Conservation (phyloP, 352 stramenopile genomes). For the Globisporangium nodosum region DNA sequence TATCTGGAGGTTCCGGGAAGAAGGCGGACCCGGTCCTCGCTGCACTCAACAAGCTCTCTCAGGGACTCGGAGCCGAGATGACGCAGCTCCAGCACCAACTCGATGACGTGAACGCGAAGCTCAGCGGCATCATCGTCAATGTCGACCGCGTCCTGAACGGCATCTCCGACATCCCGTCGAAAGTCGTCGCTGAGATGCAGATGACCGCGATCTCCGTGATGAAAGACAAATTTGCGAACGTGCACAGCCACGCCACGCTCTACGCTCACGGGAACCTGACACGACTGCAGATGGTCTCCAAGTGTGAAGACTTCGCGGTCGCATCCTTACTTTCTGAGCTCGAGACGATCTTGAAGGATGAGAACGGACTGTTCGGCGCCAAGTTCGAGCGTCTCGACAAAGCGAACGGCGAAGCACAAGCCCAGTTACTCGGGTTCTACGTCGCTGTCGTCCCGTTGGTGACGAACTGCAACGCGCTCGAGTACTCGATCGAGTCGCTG, state of each 20-base stretch:
- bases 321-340: slow-evolving; percentile 38
- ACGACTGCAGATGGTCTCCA: slow-evolving; percentile 31
- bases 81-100: slow-evolving; percentile 21
- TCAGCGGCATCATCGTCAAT: slow-evolving; percentile 22
- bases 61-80: slow-evolving; percentile 23
- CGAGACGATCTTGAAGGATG: slow-evolving; percentile 36
- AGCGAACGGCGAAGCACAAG: slow-evolving; percentile 20
- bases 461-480: slow-evolving; percentile 44
- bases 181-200: slow-evolving; percentile 45
- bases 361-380: slow-evolving; percentile 23
- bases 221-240: slow-evolving; percentile 42
- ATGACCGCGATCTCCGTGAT: slow-evolving; percentile 32
- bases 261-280: slow-evolving; percentile 31
- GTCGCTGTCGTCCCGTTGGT: slow-evolving; percentile 35
- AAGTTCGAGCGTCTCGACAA: slow-evolving; percentile 26
- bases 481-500: slow-evolving; percentile 38
- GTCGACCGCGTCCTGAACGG: slow-evolving; percentile 31
- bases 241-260: slow-evolving; percentile 25
- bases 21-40: slow-evolving; percentile 27
- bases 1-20: background rate
- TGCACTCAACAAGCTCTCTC: slow-evolving; percentile 22
- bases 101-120: slow-evolving; percentile 19
- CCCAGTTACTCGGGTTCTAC: slow-evolving; percentile 38
- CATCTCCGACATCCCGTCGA: slow-evolving; percentile 31
- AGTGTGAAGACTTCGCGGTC: slow-evolving; percentile 44